Conservation (phyloP, 2,329 filamentous ascomycete species). For the Laburnicola sp. region DNA sequence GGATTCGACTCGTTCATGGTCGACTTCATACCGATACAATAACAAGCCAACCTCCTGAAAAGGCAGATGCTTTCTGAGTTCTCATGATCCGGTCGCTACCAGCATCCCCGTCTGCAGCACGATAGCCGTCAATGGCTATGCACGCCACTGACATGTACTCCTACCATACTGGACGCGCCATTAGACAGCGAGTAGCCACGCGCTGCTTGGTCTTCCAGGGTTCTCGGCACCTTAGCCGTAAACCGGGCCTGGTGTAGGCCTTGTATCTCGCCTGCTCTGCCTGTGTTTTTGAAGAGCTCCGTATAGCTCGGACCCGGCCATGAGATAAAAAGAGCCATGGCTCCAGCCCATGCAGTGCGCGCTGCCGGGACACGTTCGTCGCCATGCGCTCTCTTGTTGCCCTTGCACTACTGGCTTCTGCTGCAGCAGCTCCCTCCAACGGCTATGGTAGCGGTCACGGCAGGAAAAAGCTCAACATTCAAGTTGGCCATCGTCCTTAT, state of each 20-base stretch:
- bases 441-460: conserved; percentile 21
- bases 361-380: conserved; percentile 24
- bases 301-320: conserved; percentile 14
- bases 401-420: conserved; percentile 33
- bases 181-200: conserved; percentile 2
- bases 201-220: conserved; percentile 6
- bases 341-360: conserved; percentile 8
- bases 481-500: conserved; percentile 43
- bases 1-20: no score
- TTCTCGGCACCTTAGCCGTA: conserved; percentile 5
- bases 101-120: neutral
- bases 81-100: no score
- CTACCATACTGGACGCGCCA: neutral
- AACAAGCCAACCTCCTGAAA: neutral
- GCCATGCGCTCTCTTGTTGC: conserved; percentile 36
- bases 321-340: conserved; percentile 28
- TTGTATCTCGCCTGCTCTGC: neutral
- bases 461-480: conserved; percentile 40
- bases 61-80: no score
- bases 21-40: no score
- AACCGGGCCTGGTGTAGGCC: neutral
- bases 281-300: neutral
- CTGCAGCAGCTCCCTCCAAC: conserved; percentile 27
- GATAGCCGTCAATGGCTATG: no score
- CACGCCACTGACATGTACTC: conserved; percentile 1